Evolutionary conservation across 805 yeast genomes (phyloP).

Genomic region (Nematodospora valgi): DNA sequence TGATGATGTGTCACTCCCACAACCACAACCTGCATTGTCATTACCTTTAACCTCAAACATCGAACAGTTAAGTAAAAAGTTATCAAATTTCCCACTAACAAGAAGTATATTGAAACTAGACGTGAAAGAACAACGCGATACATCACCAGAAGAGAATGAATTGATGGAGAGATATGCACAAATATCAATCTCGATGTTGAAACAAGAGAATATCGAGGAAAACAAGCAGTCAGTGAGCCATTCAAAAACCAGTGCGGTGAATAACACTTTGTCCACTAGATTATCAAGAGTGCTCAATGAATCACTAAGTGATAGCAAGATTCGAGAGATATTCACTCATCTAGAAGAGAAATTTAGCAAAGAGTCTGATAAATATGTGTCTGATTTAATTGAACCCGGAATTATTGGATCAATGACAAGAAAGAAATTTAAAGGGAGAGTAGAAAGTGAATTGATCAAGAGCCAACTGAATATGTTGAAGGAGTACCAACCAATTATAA

Average conservation of each 20-base stretch:
- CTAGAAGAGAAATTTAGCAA: conserved; percentile 23
- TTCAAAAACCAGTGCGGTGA: neutral
- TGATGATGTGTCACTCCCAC: conserved; percentile 22
- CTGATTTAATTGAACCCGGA: conserved; percentile 42
- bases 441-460: conserved; percentile 58
- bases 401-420: conserved; percentile 59
- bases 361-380: conserved; percentile 24
- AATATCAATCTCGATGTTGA: conserved; percentile 39
- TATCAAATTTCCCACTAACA: conserved; percentile 31
- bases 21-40: conserved; percentile 44
- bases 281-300: conserved; percentile 49
- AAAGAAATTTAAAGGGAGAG: conserved; percentile 53
- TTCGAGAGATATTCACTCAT: conserved; percentile 30
- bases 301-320: conserved; percentile 34
- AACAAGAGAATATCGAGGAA: conserved; percentile 10
- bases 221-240: conserved; percentile 1
- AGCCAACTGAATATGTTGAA: conserved; percentile 41
- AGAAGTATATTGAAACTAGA: conserved; percentile 23
- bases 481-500: conserved; percentile 31
- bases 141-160: conserved; percentile 11
- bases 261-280: conserved; percentile 37
- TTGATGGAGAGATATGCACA: conserved; percentile 43
- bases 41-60: conserved; percentile 38
- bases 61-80: conserved; percentile 28
- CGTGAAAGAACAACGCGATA: conserved; percentile 13